These are phyloP conservation scores for Calendula officinalis DNA, from an alignment of 129 eudicot species.

Conservation along the genomic window DNA sequence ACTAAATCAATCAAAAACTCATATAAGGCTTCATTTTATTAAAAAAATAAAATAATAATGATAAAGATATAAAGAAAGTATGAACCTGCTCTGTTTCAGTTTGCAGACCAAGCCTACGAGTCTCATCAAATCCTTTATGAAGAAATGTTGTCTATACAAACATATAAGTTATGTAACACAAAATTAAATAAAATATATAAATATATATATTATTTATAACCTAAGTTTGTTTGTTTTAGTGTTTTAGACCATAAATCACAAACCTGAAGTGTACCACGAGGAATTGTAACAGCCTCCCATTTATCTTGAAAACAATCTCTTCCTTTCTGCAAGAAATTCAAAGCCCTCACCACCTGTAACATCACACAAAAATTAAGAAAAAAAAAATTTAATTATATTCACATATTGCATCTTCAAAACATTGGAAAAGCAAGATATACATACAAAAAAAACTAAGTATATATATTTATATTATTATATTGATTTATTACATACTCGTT, in stretches of 20 bases:
- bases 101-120: conserved; percentile 86
- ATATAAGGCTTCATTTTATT: conserved; percentile 2
- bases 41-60: conserved; percentile 7
- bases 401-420: background rate
- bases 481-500: conserved; percentile 47
- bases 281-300: conserved; percentile 84
- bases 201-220: background rate
- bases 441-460: background rate
- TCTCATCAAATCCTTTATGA: conserved; percentile 97
- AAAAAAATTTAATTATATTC: background rate
- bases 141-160: conserved; percentile 69
- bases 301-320: conserved; percentile 55
- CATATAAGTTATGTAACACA: conserved; percentile 15
- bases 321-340: conserved; percentile 67
- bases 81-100: conserved; percentile 80
- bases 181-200: background rate
- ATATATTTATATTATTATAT: too few relatives aligned
- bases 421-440: background rate
- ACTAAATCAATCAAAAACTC: conserved; percentile 40
- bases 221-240: background rate
- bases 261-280: conserved; percentile 99
- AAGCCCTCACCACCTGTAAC: conserved; percentile 88
- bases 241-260: conserved; percentile 30
- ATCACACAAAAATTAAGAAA: conserved; percentile 14
- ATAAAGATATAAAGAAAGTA: background rate